phyloP scores from a whole-genome alignment of 306 rosid genomes.

The Sophora flavescens region DNA sequence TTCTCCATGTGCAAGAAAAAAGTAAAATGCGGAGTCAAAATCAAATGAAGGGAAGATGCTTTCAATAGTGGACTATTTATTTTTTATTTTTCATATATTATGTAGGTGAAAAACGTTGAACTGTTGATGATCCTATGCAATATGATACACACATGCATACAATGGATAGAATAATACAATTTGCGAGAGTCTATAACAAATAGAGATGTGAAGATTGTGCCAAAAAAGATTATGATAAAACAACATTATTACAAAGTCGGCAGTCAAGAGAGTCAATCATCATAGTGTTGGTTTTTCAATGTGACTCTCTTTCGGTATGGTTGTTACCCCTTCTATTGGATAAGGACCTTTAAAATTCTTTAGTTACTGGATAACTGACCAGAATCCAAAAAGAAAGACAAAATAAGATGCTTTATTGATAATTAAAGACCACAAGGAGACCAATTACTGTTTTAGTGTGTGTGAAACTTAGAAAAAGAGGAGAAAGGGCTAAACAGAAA shows the following conservation, averaged over 20 bases:
- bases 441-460: neutral
- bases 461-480: neutral
- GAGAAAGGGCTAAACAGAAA: neutral
- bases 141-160: neutral
- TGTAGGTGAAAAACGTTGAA: too few species aligned
- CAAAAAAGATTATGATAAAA: too few species aligned
- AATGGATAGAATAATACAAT: too few species aligned
- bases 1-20: too few species aligned
- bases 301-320: neutral
- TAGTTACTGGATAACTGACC: neutral
- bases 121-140: too few species aligned
- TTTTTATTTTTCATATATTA: too few species aligned
- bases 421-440: neutral
- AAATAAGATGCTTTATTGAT: neutral
- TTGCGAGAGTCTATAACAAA: neutral
- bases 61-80: too few species aligned
- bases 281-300: neutral
- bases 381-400: neutral
- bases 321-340: neutral
- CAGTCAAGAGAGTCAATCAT: neutral
- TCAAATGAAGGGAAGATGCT: too few species aligned
- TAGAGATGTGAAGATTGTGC: too few species aligned
- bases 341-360: neutral
- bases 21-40: too few species aligned
- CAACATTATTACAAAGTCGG: neutral